These are phyloP conservation scores for Sporothrix variecibatus DNA, from an alignment of 2,329 filamentous ascomycete genomes.

Conservation along the genomic window DNA sequence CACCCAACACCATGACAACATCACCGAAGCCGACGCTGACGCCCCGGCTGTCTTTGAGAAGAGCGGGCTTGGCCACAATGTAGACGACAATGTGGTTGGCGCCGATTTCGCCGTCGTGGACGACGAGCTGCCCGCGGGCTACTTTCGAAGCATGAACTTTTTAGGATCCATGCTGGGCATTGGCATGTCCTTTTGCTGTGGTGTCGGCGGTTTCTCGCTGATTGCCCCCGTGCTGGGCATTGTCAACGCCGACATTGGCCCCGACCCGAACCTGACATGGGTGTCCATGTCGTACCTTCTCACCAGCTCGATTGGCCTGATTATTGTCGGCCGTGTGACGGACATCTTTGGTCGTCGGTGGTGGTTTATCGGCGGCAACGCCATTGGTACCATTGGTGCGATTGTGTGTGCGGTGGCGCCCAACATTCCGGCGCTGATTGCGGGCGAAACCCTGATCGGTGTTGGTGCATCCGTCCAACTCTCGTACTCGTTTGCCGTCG, in stretches of 20 bases:
- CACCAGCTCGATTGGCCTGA: constrained; percentile 35
- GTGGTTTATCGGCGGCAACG: constrained; percentile 36
- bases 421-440: constrained; percentile 42
- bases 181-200: constrained; percentile 33
- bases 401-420: constrained; percentile 43
- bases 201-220: constrained; percentile 36
- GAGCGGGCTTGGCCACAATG: background rate
- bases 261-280: constrained; percentile 36
- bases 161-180: constrained; percentile 29
- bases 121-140: constrained; percentile 25
- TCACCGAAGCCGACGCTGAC: background rate
- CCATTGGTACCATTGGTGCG: constrained; percentile 41
- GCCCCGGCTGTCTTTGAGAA: background rate
- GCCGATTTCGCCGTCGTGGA: constrained; percentile 23
- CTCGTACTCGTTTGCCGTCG: constrained; percentile 42
- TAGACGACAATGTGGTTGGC: constrained; percentile 21
- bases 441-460: constrained; percentile 42
- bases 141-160: constrained; percentile 23
- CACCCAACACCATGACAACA: background rate
- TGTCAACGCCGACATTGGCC: constrained; percentile 28
- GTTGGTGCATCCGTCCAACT: constrained; percentile 42
- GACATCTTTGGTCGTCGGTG: constrained; percentile 37
- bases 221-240: constrained; percentile 31
- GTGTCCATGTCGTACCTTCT: constrained; percentile 38
- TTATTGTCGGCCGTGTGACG: constrained; percentile 36